phyloP scores from a whole-genome alignment of 306 rosid species.

The Prinsepia uniflora region DNA sequence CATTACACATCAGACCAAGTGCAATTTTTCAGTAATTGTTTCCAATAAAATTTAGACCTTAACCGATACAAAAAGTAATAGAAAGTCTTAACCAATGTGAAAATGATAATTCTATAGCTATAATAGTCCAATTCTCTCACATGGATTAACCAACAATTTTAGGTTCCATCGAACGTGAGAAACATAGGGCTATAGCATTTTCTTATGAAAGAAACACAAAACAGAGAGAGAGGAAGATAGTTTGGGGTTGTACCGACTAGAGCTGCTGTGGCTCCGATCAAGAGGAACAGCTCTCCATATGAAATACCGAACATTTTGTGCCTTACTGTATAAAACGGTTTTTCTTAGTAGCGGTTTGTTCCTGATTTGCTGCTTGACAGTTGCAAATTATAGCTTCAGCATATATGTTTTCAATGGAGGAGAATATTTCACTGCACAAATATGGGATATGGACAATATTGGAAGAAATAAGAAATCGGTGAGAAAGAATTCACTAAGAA shows the following conservation, averaged over 20 bases:
- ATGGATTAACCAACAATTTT: neutral
- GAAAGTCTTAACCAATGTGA: neutral
- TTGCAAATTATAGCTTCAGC: no score
- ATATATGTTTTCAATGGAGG: no score
- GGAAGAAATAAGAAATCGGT: no score
- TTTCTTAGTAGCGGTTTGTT: no score
- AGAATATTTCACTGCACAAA: no score
- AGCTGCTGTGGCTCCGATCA: conserved; percentile 44
- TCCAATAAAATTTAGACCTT: neutral
- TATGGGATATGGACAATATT: no score
- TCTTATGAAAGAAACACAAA: neutral
- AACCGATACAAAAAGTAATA: neutral
- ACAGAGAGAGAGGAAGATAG: conserved; percentile 8
- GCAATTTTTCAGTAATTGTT: neutral
- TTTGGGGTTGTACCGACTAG: conserved; percentile 22
- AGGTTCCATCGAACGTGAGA: neutral
- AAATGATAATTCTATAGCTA: neutral
- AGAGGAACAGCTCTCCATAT: conserved; percentile 43
- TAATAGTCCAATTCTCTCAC: neutral
- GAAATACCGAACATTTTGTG: conserved; percentile 41
- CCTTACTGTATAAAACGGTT: no score
- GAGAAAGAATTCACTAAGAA: no score
- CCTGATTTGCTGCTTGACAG: no score
- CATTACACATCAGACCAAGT: neutral
- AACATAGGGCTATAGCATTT: neutral